A percentile compares a stretch with the other conserved stretches of the same genome.
phyloP scores from a whole-genome alignment of 2,329 filamentous ascomycete genomes.

The Amesomyces nigricolor region DNA sequence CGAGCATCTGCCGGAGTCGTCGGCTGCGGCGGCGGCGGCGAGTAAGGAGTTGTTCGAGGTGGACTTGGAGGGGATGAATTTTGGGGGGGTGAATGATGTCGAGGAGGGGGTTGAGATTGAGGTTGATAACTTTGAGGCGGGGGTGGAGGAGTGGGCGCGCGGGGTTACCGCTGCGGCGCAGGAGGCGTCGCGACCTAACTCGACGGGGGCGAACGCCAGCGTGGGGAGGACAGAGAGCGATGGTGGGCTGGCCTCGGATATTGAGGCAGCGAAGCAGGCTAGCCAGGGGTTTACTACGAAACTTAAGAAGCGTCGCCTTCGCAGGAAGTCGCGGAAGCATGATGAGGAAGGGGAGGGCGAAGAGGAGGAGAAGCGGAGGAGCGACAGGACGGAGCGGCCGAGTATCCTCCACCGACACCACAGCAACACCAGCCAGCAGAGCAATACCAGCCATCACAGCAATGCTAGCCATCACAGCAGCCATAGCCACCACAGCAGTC shows the following conservation, averaged over 20 bases:
- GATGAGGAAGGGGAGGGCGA: conserved; percentile 32
- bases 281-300: conserved; percentile 41
- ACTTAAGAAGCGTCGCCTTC: conserved; percentile 42
- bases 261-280: conserved; percentile 32
- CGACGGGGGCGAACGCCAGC: conserved; percentile 13
- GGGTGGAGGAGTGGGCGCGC: conserved; percentile 28
- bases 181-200: conserved; percentile 17
- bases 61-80: conserved; percentile 37
- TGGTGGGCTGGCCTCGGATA: conserved; percentile 31
- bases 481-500: conserved; percentile 11
- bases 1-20: conserved; percentile 42
- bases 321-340: conserved; percentile 29
- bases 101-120: conserved; percentile 29
- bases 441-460: conserved; percentile 19
- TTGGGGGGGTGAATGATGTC: conserved; percentile 30
- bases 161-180: conserved; percentile 22
- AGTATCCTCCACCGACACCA: conserved; percentile 8
- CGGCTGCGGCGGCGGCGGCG: conserved; percentile 50
- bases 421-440: conserved; percentile 17
- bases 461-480: conserved; percentile 26
- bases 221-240: conserved; percentile 29
- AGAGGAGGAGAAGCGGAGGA: conserved; percentile 20
- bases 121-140: conserved; percentile 27
- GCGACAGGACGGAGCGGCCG: conserved; percentile 18
- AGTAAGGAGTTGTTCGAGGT: conserved; percentile 44